A percentile compares a stretch with the other conserved stretches of the same genome.
Evolutionary conservation across 371 early-diverging fungal genomes (phyloP).

Genomic region (Mortierella sp.): DNA sequence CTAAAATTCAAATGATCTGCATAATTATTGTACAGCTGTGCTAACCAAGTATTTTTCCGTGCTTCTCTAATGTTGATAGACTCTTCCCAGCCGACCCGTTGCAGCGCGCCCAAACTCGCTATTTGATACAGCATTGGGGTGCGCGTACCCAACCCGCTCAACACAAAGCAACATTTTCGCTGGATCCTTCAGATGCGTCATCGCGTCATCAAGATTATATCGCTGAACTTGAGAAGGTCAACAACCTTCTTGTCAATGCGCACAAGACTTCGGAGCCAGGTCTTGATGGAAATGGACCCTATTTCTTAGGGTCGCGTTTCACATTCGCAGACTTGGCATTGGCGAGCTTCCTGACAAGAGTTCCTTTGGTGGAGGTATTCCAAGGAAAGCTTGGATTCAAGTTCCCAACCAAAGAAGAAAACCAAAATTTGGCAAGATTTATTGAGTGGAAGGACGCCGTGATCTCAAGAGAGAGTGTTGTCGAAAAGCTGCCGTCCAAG

Average conservation of each 20-base stretch:
- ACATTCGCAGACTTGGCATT: constrained; percentile 35
- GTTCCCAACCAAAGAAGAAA: constrained; percentile 19
- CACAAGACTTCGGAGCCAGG: constrained; percentile 6
- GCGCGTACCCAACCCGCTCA: constrained; percentile 20
- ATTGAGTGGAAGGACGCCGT: constrained; percentile 41
- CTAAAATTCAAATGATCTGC: too few species aligned
- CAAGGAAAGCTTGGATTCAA: constrained; percentile 38
- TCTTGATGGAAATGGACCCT: constrained; percentile 37
- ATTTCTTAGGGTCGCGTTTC: constrained; percentile 27
- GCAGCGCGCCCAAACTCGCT: constrained; percentile 35
- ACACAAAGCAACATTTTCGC: constrained; percentile 16
- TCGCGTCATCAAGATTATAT: constrained; percentile 18
- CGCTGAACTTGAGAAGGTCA: constrained; percentile 26
- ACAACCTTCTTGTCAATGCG: constrained; percentile 15
- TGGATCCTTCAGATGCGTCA: constrained; percentile 7
- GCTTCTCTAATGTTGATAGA: background rate
- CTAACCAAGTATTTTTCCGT: too few species aligned
- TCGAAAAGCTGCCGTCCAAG: constrained; percentile 10
- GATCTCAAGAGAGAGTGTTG: constrained; percentile 21
- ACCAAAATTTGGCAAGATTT: constrained; percentile 28
- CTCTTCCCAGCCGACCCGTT: constrained; percentile 26
- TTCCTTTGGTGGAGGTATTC: constrained; percentile 24
- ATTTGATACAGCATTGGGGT: constrained; percentile 39
- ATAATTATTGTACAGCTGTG: too few species aligned
- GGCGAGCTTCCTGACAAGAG: constrained; percentile 30